Evolutionary conservation across 768 basidiomycete genomes (phyloP).

Genomic region (Russula earlei): DNA sequence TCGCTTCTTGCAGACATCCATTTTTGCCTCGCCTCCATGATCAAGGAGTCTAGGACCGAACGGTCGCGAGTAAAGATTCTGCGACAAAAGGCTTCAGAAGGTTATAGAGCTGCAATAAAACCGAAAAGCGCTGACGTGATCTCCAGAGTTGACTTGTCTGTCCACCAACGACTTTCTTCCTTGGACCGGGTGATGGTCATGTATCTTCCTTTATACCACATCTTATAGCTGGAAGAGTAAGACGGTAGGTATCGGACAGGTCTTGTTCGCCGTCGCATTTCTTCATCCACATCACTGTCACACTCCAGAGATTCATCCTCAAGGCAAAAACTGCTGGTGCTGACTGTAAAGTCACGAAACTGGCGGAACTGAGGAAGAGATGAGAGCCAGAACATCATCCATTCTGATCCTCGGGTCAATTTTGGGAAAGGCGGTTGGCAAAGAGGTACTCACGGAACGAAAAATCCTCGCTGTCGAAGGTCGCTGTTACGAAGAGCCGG

Average conservation of each 20-base stretch:
- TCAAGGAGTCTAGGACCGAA: slow-evolving; percentile 16
- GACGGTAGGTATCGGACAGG: slow-evolving; percentile 38
- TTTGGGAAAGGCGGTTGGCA: neutral
- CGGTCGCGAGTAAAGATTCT: slow-evolving; percentile 14
- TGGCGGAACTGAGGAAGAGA: slow-evolving; percentile 50
- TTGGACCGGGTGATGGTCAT: slow-evolving; percentile 28
- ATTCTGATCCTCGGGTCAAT: slow-evolving; percentile 32
- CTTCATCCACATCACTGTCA: slow-evolving; percentile 7
- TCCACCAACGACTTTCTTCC: slow-evolving; percentile 28
- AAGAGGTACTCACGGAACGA: slow-evolving; percentile 39
- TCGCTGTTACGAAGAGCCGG: slow-evolving; percentile 54
- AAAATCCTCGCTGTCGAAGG: slow-evolving; percentile 49
- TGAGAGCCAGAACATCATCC: slow-evolving; percentile 66
- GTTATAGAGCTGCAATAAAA: neutral
- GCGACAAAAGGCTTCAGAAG: neutral
- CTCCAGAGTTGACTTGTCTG: slow-evolving; percentile 32
- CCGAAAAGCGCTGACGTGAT: slow-evolving; percentile 33
- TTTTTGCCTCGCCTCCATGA: slow-evolving; percentile 15
- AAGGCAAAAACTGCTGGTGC: slow-evolving; percentile 35
- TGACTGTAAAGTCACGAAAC: slow-evolving; percentile 44
- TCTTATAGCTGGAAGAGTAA: slow-evolving; percentile 29
- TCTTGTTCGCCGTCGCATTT: slow-evolving; percentile 5
- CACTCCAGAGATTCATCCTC: slow-evolving; percentile 26
- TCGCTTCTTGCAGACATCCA: slow-evolving; percentile 5
- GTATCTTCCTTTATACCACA: slow-evolving; percentile 39